A percentile compares a stretch with the other conserved stretches of the same genome.
phyloP scores from a whole-genome alignment of 371 early-diverging fungal genomes.

The Apophysomyces elegans region DNA sequence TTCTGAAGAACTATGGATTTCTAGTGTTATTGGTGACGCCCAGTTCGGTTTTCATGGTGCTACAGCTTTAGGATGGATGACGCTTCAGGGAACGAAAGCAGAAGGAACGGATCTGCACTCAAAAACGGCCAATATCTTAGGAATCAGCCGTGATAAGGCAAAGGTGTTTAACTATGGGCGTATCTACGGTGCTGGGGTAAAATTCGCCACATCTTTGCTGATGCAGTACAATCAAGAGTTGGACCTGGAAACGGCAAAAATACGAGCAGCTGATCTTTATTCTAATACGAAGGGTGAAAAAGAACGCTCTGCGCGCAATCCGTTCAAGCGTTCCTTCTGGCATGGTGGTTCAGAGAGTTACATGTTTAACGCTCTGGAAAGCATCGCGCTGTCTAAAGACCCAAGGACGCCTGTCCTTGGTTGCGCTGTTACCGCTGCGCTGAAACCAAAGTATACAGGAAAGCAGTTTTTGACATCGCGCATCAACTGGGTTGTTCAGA shows the following conservation, averaged over 20 bases:
- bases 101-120: constrained; percentile 95
- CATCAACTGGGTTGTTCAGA: constrained; percentile 98
- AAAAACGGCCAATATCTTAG: constrained; percentile 86
- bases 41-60: constrained; percentile 94
- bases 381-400: constrained; percentile 72
- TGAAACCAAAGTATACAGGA: constrained; percentile 72
- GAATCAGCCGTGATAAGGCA: constrained; percentile 88
- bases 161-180: constrained; percentile 97
- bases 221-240: constrained; percentile 82
- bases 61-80: constrained; percentile 97
- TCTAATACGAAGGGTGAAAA: constrained; percentile 85
- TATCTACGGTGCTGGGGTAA: constrained; percentile 95
- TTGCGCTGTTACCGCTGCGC: constrained; percentile 87
- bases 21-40: constrained; percentile 92
- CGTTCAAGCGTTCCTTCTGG: constrained; percentile 67
- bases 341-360: constrained; percentile 93
- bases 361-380: constrained; percentile 95
- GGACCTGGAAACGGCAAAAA: constrained; percentile 63
- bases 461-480: constrained; percentile 83
- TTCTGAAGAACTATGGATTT: constrained; percentile 97
- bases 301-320: constrained; percentile 37
- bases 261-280: constrained; percentile 76
- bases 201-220: constrained; percentile 83
- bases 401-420: constrained; percentile 90
- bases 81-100: constrained; percentile 91